Evolutionary conservation across 1,284 basidiomycete genomes (phyloP).

Genomic region (Papiliotrema nemorosa): DNA sequence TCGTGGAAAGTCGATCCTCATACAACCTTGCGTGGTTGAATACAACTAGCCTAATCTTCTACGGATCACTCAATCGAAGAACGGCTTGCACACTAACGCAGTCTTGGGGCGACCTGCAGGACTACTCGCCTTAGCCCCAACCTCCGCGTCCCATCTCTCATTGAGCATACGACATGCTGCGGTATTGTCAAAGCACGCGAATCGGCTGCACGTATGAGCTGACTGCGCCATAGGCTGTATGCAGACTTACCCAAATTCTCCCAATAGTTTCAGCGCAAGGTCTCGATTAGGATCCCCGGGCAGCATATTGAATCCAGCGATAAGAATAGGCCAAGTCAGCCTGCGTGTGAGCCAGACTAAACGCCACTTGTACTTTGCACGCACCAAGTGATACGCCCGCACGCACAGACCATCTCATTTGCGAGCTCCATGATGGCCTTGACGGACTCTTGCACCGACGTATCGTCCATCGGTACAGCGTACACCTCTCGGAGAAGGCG

Average conservation of each 20-base stretch:
- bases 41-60: neutral
- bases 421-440: conserved; percentile 41
- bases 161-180: conserved; percentile 27
- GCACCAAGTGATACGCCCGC: conserved; percentile 40
- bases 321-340: conserved; percentile 48
- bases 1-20: too few relatives aligned
- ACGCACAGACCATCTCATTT: conserved; percentile 36
- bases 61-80: conserved; percentile 13
- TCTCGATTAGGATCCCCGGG: conserved; percentile 30
- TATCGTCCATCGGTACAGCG: conserved; percentile 29
- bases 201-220: conserved; percentile 10
- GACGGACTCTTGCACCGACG: conserved; percentile 27
- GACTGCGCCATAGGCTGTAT: neutral
- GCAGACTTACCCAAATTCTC: conserved; percentile 31
- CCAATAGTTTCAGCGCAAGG: conserved; percentile 33
- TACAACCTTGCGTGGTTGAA: too few relatives aligned
- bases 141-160: conserved; percentile 28
- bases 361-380: conserved; percentile 1
- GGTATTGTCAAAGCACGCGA: conserved; percentile 44
- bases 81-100: conserved; percentile 18
- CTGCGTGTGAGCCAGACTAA: conserved; percentile 11
- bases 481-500: conserved; percentile 39
- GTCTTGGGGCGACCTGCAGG: conserved; percentile 20
- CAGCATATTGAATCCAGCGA: conserved; percentile 41
- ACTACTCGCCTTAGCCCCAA: conserved; percentile 14